A percentile compares a stretch with the other conserved stretches of the same genome.
Evolutionary conservation across 768 basidiomycete species (phyloP).

Genomic region (Cyclocybe cylindracea): DNA sequence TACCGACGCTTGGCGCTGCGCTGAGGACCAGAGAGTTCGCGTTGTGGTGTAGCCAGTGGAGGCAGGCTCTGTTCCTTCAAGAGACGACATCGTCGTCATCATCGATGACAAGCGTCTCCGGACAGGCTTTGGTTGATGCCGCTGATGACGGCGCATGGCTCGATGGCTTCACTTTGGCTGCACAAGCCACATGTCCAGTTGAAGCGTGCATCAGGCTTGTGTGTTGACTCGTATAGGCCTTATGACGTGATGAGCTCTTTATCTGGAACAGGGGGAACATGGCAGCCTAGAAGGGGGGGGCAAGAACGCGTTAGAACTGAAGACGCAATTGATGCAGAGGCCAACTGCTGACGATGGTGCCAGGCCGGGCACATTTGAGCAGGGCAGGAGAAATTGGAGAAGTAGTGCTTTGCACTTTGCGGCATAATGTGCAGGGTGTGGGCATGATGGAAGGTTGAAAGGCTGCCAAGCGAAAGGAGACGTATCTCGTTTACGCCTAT

Average conservation of each 20-base stretch:
- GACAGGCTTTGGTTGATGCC: background rate
- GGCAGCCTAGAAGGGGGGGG: slow-evolving; percentile 29
- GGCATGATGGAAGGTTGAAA: slow-evolving; percentile 2
- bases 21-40: too few relatives aligned
- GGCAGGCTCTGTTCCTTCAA: too few relatives aligned
- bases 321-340: background rate
- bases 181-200: slow-evolving; percentile 20
- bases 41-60: too few relatives aligned
- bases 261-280: slow-evolving; percentile 34
- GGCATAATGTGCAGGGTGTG: slow-evolving; percentile 26
- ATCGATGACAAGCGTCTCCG: slow-evolving; percentile 7
- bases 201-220: slow-evolving; percentile 3
- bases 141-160: background rate
- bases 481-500: too few relatives aligned
- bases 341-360: slow-evolving; percentile 36
- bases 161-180: slow-evolving; percentile 5
- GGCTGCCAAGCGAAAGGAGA: too few relatives aligned
- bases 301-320: background rate
- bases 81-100: slow-evolving; percentile 4
- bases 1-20: too few relatives aligned
- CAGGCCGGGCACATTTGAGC: slow-evolving; percentile 28
- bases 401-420: slow-evolving; percentile 12
- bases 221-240: slow-evolving; percentile 6
- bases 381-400: slow-evolving; percentile 34
- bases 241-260: slow-evolving; percentile 31